These are phyloP conservation scores for Penicillium brevicompactum DNA, from an alignment of 2,329 filamentous ascomycete genomes.

Conservation along the genomic window DNA sequence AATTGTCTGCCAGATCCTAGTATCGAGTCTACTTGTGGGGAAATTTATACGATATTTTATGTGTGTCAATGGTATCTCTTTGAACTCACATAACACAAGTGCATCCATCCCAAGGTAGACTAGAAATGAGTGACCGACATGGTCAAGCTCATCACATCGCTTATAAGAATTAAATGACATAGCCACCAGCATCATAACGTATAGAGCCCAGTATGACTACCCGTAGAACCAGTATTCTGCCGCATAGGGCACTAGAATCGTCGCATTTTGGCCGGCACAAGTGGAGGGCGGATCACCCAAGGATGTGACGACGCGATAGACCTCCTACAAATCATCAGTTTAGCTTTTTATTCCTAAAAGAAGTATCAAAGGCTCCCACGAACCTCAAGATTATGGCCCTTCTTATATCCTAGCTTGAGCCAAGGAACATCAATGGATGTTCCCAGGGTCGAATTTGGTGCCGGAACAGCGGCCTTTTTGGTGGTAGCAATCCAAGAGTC, in stretches of 20 bases:
- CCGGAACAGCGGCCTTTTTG: slow-evolving; percentile 31
- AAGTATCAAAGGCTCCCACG: not conserved
- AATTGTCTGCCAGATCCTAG: not conserved
- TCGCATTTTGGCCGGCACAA: slow-evolving; percentile 34
- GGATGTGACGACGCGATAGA: slow-evolving; percentile 45
- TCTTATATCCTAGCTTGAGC: slow-evolving; percentile 33
- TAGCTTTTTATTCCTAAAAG: not conserved
- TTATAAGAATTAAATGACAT: not conserved
- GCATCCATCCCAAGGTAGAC: not conserved
- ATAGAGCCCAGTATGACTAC: slow-evolving; percentile 11
- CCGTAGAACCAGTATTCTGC: slow-evolving; percentile 50
- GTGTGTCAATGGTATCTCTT: not conserved
- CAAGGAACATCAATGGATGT: slow-evolving; percentile 34
- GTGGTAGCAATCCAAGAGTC: slow-evolving; percentile 29
- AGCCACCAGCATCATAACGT: not conserved
- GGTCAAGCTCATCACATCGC: not conserved
- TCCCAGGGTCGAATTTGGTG: slow-evolving; percentile 6
- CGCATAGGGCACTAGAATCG: slow-evolving; percentile 41
- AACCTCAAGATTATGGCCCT: slow-evolving; percentile 35
- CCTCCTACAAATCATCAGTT: slow-evolving; percentile 32
- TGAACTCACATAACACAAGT: no score
- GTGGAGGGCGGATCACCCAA: slow-evolving; percentile 37
- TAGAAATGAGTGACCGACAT: not conserved
- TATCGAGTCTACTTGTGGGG: not conserved
- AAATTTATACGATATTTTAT: not conserved